Evolutionary conservation across 2,329 filamentous ascomycete species (phyloP), one percentile per base, ranked within the genome.

Genomic region (Penicillium sp.): DNA sequence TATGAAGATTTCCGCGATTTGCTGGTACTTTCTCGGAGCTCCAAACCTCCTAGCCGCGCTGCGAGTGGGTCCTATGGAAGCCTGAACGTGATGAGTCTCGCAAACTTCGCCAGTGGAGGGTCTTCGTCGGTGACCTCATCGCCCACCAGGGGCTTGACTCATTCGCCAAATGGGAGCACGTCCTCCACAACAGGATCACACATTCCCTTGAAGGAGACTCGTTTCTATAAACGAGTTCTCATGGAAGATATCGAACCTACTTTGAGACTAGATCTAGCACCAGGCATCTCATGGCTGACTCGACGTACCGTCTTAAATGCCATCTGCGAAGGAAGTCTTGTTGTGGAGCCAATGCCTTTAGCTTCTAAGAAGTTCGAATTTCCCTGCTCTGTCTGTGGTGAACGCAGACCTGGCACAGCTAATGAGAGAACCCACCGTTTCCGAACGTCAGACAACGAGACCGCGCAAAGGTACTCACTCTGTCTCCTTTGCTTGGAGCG

Each of bases 181-280:
- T 69, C 70, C 14, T 76, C 78, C 5, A 74, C 72, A n/a, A 70
- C 73, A 5, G 72, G 74, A 11, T 77, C 74, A 34, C 70, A 71
- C 52, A 64, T 70, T 3, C 85, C 86, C 4, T 76, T 99, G 38
- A 96, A 94, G 68, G 94, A 97, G 53, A 90, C 89, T 27, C 90
- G 89, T 61, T 99, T 97, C 69, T 99, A 93, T 77, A 97, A 97
- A 76, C 86, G 94, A 43, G 87, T 86, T 6, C 74, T 97, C 26
- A 81, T 84, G 18, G 94, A 99, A 71, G 94, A 99, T 67, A 90
- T 99, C 53, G 94, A 99, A 69, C 94, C 94, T 0, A 96, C 94
- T 0, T 78, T 99, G 9, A 86, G 94, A 39, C 82, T 99, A 3
- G 94, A 99, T 70, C 82, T 85, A 2, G 92, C 94, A 0, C 94